Evolutionary conservation across 1,284 basidiomycete genomes (phyloP).

Genomic region (Meripilus lineatus): DNA sequence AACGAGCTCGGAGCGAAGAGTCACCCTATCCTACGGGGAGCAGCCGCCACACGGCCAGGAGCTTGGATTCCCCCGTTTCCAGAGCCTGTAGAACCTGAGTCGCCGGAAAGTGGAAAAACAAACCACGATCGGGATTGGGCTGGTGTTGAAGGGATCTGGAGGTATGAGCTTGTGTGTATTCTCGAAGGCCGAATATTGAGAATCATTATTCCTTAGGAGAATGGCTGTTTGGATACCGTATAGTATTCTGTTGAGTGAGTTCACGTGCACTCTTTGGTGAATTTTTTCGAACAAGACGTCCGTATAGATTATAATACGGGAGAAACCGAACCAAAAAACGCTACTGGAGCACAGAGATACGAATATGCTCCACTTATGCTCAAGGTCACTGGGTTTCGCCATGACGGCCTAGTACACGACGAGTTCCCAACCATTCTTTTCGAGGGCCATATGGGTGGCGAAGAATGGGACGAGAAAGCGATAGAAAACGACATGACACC

Average conservation of each 20-base stretch:
- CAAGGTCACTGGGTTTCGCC: too few species aligned
- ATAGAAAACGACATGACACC: background rate
- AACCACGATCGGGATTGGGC: slow-evolving; percentile 1
- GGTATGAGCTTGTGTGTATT: background rate
- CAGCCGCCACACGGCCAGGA: background rate
- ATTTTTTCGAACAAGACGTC: background rate
- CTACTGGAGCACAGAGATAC: too few species aligned
- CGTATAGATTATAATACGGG: too few species aligned
- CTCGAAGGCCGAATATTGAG: background rate
- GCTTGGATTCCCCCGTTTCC: background rate
- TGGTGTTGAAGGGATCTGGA: slow-evolving; percentile 7
- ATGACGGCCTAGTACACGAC: too few species aligned
- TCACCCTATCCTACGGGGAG: background rate
- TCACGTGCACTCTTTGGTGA: background rate
- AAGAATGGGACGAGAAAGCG: background rate
- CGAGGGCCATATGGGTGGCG: slow-evolving; percentile 4
- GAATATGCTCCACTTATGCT: too few species aligned
- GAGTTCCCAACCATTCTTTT: slow-evolving; percentile 3
- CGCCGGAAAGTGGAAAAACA: background rate
- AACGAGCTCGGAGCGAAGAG: background rate
- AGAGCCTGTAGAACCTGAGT: background rate
- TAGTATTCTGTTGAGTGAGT: background rate
- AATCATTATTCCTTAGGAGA: background rate
- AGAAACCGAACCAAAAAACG: too few species aligned
- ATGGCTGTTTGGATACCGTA: slow-evolving; percentile 1